These are phyloP conservation scores for Magnusiomyces paraingens DNA, from an alignment of 1,139 yeast species.

Conservation along the genomic window DNA sequence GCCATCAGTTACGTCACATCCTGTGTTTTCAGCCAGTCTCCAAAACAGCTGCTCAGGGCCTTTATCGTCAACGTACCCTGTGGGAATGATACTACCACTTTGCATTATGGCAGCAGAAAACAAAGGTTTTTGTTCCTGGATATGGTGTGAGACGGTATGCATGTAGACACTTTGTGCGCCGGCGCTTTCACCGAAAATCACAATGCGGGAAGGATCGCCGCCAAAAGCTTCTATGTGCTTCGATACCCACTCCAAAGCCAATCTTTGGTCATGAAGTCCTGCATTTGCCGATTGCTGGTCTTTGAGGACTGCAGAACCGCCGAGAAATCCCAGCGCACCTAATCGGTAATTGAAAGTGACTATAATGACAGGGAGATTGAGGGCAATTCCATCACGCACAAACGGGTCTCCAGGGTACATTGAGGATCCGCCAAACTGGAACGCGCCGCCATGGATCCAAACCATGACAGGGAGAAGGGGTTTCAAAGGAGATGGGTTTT, in stretches of 20 bases:
- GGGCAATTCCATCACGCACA: slow-evolving; percentile 10
- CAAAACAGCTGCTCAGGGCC: slow-evolving; percentile 19
- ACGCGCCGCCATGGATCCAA: slow-evolving; percentile 34
- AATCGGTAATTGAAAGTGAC: slow-evolving; percentile 26
- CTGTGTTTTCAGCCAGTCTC: slow-evolving; percentile 14
- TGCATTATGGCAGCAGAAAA: slow-evolving; percentile 29
- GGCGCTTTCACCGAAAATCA: slow-evolving; percentile 32
- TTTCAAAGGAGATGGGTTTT: not conserved
- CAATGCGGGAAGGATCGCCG: slow-evolving; percentile 29
- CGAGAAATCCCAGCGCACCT: slow-evolving; percentile 30
- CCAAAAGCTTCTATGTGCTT: slow-evolving; percentile 29
- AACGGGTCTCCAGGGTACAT: slow-evolving; percentile 16
- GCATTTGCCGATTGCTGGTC: slow-evolving; percentile 5
- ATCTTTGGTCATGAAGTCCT: slow-evolving; percentile 29
- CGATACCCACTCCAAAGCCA: slow-evolving; percentile 31
- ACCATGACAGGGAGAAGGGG: slow-evolving; percentile 25
- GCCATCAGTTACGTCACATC: slow-evolving; percentile 16
- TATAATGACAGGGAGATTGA: slow-evolving; percentile 17
- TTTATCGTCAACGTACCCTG: slow-evolving; percentile 11
- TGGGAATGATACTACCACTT: slow-evolving; percentile 20
- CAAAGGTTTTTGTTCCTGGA: slow-evolving; percentile 16
- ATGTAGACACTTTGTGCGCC: slow-evolving; percentile 28
- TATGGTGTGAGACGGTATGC: slow-evolving; percentile 20
- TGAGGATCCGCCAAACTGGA: slow-evolving; percentile 20
- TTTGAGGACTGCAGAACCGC: slow-evolving; percentile 20